Evolutionary conservation across 352 stramenopile species (phyloP).

Genomic region (Elongisporangium anandrum): DNA sequence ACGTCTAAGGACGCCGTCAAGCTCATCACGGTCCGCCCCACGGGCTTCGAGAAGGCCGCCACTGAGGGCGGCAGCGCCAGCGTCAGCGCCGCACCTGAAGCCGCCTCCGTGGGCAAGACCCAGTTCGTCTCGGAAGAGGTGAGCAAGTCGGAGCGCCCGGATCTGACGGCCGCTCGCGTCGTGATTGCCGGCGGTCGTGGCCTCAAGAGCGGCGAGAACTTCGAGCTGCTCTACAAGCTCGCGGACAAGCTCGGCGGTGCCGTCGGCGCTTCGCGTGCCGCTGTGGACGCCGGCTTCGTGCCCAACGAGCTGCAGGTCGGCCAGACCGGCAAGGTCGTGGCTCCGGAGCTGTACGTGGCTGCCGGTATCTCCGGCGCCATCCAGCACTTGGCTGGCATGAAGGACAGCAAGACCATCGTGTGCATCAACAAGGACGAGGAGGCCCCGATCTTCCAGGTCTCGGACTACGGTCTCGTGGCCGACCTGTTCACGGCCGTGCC

Average conservation of each 20-base stretch:
- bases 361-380: constrained; percentile 98
- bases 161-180: constrained; percentile 91
- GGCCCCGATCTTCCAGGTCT: constrained; percentile 98
- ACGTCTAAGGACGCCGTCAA: constrained; percentile 90
- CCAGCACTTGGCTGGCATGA: constrained; percentile 99
- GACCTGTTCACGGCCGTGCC: constrained; percentile 98
- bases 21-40: constrained; percentile 95
- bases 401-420: constrained; percentile 99
- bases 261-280: constrained; percentile 96
- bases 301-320: constrained; percentile 99
- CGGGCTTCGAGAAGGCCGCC: constrained; percentile 96
- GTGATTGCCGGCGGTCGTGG: constrained; percentile 96
- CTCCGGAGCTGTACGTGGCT: constrained; percentile 96
- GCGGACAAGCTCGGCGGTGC: constrained; percentile 97
- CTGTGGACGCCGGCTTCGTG: constrained; percentile 97
- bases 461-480: constrained; percentile 98
- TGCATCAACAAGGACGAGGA: constrained; percentile 99
- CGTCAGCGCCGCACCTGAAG: constrained; percentile 62
- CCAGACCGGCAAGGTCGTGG: constrained; percentile 99
- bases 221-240: constrained; percentile 96
- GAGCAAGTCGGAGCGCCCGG: constrained; percentile 94
- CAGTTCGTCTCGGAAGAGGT: constrained; percentile 93
- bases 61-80: constrained; percentile 63
- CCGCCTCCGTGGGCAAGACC: constrained; percentile 58
- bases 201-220: constrained; percentile 98